A percentile compares a stretch with the other conserved stretches of the same genome.
These are phyloP conservation scores for Fragaria nilgerrensis DNA, from an alignment of 306 rosid genomes.

Conservation along the genomic window DNA sequence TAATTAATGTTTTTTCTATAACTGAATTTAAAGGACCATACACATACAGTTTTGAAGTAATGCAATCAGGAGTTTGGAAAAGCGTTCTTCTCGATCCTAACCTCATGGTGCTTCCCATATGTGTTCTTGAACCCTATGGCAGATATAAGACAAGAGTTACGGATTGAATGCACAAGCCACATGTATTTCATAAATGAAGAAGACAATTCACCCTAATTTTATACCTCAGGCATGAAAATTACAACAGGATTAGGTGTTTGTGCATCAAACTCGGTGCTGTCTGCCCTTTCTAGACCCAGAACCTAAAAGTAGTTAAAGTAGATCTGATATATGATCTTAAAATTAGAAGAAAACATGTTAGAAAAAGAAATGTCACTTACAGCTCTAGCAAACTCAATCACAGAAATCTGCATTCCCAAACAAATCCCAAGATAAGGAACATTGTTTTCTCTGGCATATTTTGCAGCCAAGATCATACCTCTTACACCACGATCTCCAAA, in stretches of 20 bases:
- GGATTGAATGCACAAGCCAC: slow-evolving; percentile 4
- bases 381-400: slow-evolving; percentile 90
- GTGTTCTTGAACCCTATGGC: slow-evolving; percentile 85
- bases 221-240: slow-evolving; percentile 99
- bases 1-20: background rate
- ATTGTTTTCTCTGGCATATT: slow-evolving; percentile 93
- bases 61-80: slow-evolving; percentile 67
- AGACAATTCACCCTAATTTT: background rate
- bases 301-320: slow-evolving; percentile 48
- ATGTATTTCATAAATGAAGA: background rate
- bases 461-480: slow-evolving; percentile 96
- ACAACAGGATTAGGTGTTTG: slow-evolving; percentile 83
- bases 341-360: slow-evolving; percentile 20
- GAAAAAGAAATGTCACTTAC: slow-evolving; percentile 51
- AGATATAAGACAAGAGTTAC: slow-evolving; percentile 1
- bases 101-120: slow-evolving; percentile 99
- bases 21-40: slow-evolving; percentile 4
- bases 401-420: slow-evolving; percentile 98
- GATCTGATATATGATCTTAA: slow-evolving; percentile 7
- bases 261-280: slow-evolving; percentile 79
- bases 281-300: slow-evolving; percentile 83
- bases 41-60: slow-evolving; percentile 88
- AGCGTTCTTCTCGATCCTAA: slow-evolving; percentile 94
- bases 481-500: slow-evolving; percentile 98
- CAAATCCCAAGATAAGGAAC: slow-evolving; percentile 97